A percentile compares a stretch with the other conserved stretches of the same genome.
phyloP scores from a whole-genome alignment of 768 basidiomycete genomes.

The Mycena alexandri region DNA sequence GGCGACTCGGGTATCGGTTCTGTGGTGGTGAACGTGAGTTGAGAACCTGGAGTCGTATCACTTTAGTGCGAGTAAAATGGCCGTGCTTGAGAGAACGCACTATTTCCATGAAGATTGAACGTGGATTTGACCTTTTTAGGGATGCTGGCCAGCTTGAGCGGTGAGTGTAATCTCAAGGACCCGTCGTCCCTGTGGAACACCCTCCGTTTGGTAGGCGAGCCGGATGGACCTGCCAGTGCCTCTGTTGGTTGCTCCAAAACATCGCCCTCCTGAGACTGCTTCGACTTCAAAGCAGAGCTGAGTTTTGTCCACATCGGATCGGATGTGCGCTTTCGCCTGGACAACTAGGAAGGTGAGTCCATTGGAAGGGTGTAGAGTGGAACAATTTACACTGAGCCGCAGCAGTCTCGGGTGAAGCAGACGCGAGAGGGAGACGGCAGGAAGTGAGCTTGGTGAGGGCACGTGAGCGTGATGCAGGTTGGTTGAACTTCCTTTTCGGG shows the following conservation, averaged over 20 bases:
- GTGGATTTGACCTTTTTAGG: conserved; percentile 68
- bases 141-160: conserved; percentile 49
- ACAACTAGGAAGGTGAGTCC: background rate
- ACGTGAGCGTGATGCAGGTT: conserved; percentile 18
- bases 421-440: background rate
- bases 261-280: conserved; percentile 34
- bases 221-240: conserved; percentile 55
- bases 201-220: conserved; percentile 63
- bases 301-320: conserved; percentile 36
- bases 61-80: conserved; percentile 47
- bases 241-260: conserved; percentile 45
- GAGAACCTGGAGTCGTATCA: conserved; percentile 39
- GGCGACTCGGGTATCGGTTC: conserved; percentile 24
- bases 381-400: conserved; percentile 8
- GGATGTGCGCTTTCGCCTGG: conserved; percentile 7
- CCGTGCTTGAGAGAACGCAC: conserved; percentile 44
- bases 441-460: background rate
- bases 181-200: conserved; percentile 64
- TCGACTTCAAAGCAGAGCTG: conserved; percentile 32
- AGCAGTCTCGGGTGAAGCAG: conserved; percentile 20
- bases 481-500: background rate
- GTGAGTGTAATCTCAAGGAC: conserved; percentile 50
- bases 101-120: conserved; percentile 52
- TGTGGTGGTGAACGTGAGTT: conserved; percentile 36
- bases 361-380: background rate